Conservation (phyloP, 2,329 filamentous ascomycete genomes). For the Pseudogymnoascus sp. region DNA sequence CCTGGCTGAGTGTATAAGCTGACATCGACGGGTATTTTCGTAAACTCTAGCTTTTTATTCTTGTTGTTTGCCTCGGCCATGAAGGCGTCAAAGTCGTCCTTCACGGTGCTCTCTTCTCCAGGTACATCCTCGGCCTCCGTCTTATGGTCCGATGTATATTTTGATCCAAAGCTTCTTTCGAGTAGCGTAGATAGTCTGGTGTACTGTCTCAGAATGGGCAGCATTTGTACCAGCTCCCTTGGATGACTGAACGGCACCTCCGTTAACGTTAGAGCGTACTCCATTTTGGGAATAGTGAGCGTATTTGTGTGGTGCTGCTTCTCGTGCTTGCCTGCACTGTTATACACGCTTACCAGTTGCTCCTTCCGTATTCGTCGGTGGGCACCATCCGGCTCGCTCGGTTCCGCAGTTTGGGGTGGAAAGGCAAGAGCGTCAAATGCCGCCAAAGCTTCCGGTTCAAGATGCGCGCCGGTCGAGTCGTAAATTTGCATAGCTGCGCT, state of each 20-base stretch:
- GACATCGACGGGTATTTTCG: constrained; percentile 21
- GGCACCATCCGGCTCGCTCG: constrained; percentile 18
- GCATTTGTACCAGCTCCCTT: constrained; percentile 61
- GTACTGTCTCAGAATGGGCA: constrained; percentile 70
- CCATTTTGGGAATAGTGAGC: constrained; percentile 62
- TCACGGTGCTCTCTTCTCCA: constrained; percentile 19
- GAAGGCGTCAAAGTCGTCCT: constrained; percentile 24
- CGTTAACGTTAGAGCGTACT: constrained; percentile 58
- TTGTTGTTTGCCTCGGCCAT: constrained; percentile 15
- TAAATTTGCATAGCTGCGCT: constrained; percentile 55
- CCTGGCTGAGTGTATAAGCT: constrained; percentile 22
- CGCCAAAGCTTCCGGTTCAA: constrained; percentile 41
- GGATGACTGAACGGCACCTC: constrained; percentile 72
- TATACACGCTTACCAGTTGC: neutral
- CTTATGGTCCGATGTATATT: neutral
- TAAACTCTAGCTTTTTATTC: neutral
- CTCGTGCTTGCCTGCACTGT: neutral
- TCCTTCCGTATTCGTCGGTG: neutral
- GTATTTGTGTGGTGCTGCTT: constrained; percentile 41
- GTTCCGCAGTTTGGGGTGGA: constrained; percentile 27
- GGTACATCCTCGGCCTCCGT: neutral
- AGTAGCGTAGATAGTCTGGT: constrained; percentile 60
- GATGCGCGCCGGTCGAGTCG: constrained; percentile 47
- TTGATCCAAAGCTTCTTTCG: constrained; percentile 46
- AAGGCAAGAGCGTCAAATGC: constrained; percentile 46